These are phyloP conservation scores for Trypanosoma boissoni DNA, from an alignment of 208 protist species.

Conservation along the genomic window DNA sequence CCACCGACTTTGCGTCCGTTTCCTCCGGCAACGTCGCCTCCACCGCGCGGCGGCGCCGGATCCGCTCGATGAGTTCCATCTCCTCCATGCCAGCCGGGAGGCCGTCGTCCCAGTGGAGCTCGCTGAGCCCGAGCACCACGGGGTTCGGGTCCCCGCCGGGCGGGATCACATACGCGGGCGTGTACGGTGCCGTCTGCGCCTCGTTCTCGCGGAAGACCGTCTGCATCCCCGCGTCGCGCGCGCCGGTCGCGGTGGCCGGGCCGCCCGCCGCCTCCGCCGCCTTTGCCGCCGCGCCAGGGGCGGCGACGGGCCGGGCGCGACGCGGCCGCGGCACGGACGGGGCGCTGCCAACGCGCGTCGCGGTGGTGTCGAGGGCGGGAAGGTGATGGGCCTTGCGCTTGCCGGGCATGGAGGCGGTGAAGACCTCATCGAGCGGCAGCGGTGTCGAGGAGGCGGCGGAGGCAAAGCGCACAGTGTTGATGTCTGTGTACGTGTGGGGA, in stretches of 20 bases:
- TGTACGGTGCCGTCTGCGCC: slow-evolving; percentile 88
- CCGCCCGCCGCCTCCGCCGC: background rate
- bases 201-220: slow-evolving; percentile 85
- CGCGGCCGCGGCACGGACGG: slow-evolving; percentile 12
- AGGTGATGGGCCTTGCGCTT: too few species aligned
- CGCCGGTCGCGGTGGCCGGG: background rate
- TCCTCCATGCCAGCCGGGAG: slow-evolving; percentile 80
- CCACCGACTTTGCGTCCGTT: slow-evolving; percentile 48
- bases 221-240: slow-evolving; percentile 43
- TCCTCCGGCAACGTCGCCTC: slow-evolving; percentile 58
- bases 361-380: too few species aligned
- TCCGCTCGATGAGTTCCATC: slow-evolving; percentile 85
- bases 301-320: slow-evolving; percentile 19
- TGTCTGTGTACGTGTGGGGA: slow-evolving; percentile 20
- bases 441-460: slow-evolving; percentile 16
- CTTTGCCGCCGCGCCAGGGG: background rate
- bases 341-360: too few species aligned
- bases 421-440: slow-evolving; percentile 5
- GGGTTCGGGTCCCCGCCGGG: slow-evolving; percentile 55
- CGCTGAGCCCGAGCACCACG: slow-evolving; percentile 66
- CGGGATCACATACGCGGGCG: slow-evolving; percentile 80
- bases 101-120: slow-evolving; percentile 58
- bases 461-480: slow-evolving; percentile 24
- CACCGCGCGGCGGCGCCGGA: slow-evolving; percentile 79
- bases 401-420: slow-evolving; percentile 28